phyloP scores from a whole-genome alignment of 116 monocot genomes.

The Iris pallida region DNA sequence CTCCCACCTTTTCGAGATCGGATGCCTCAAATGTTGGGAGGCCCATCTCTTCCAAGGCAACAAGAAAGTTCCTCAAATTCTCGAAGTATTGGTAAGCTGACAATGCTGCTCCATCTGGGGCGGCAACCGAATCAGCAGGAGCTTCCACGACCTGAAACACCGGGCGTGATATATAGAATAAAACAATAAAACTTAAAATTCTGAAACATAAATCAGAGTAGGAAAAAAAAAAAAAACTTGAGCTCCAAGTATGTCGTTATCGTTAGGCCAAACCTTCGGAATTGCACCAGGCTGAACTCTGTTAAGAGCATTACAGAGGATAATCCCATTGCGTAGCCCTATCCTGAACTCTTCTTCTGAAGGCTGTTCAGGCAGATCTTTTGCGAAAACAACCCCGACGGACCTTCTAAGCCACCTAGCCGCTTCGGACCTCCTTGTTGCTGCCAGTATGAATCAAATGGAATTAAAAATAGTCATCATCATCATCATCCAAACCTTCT shows the following conservation, averaged over 20 bases:
- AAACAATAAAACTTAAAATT: not conserved
- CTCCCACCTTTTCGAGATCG: slow-evolving; percentile 41
- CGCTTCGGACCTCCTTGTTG: slow-evolving; percentile 51
- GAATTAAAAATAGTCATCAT: no score
- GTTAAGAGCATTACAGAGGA: slow-evolving; percentile 69
- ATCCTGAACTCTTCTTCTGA: slow-evolving; percentile 60
- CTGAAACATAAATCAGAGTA: not conserved
- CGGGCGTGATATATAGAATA: not conserved
- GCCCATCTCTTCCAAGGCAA: slow-evolving; percentile 39
- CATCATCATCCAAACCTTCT: no score
- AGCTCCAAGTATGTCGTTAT: not conserved
- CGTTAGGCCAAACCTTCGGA: slow-evolving; percentile 33
- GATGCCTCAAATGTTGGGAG: slow-evolving; percentile 63
- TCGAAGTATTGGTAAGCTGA: slow-evolving; percentile 61
- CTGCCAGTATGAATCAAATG: slow-evolving; percentile 18
- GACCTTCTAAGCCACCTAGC: slow-evolving; percentile 50
- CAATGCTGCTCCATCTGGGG: slow-evolving; percentile 40
- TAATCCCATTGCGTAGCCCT: slow-evolving; percentile 58
- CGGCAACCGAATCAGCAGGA: slow-evolving; percentile 21
- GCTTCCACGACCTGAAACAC: slow-evolving; percentile 32
- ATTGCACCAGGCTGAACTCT: slow-evolving; percentile 54
- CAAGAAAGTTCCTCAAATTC: slow-evolving; percentile 57
- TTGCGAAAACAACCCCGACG: slow-evolving; percentile 33
- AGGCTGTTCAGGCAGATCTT: slow-evolving; percentile 58
- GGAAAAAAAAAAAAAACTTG: not conserved